A percentile compares a stretch with the other conserved stretches of the same genome.
phyloP scores from a whole-genome alignment of 108 stramenopile genomes.

The Cyclotella distinguenda region DNA sequence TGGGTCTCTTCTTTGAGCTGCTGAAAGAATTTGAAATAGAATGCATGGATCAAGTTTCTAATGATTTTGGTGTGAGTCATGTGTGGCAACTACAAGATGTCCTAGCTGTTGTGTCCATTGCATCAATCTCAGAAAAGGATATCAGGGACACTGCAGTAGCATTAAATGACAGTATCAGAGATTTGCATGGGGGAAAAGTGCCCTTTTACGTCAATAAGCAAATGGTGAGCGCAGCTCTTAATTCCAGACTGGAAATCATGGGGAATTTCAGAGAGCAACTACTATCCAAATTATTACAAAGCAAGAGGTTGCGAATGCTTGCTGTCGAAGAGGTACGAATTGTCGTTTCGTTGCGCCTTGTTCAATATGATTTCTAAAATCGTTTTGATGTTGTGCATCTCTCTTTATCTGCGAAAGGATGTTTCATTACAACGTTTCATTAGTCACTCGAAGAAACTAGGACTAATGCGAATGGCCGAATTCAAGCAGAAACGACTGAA shows the following conservation, averaged over 20 bases:
- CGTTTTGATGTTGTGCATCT: neutral
- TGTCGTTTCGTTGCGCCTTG: neutral
- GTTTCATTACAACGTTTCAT: conserved; percentile 12
- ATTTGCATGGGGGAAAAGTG: neutral
- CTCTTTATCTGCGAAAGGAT: conserved; percentile 4
- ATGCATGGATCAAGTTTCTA: neutral
- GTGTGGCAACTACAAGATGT: conserved; percentile 6
- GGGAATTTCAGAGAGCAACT: conserved; percentile 23
- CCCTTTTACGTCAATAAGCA: neutral
- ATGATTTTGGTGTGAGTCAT: neutral
- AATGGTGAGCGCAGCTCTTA: conserved; percentile 5
- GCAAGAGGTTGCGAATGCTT: conserved; percentile 16
- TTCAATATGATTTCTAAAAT: no score
- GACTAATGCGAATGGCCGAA: neutral
- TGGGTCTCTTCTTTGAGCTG: conserved; percentile 15
- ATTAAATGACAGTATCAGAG: conserved; percentile 3
- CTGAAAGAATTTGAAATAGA: conserved; percentile 17
- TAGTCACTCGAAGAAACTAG: conserved; percentile 10
- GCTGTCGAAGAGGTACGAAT: conserved; percentile 15
- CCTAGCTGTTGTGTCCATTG: conserved; percentile 23
- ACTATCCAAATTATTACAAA: conserved; percentile 4
- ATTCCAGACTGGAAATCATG: conserved; percentile 5
- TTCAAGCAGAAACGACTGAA: neutral
- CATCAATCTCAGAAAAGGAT: conserved; percentile 15
- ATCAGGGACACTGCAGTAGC: conserved; percentile 10